Evolutionary conservation across 106 monocot species (phyloP).

Genomic region (Iris macrosiphon): DNA sequence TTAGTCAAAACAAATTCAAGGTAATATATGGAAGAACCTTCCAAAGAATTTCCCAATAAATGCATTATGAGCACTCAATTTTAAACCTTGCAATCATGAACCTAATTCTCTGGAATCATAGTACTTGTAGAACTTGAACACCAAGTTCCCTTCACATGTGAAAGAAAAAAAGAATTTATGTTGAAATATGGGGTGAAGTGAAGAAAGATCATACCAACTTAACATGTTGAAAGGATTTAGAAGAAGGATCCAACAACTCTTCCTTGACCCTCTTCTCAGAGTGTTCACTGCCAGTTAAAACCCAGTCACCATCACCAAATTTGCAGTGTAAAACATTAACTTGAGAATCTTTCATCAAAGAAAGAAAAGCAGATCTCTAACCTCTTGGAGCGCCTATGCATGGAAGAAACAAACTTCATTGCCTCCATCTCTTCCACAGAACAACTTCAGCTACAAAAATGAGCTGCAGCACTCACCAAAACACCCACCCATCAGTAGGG

Average conservation of each 20-base stretch:
- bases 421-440: slow-evolving; percentile 13
- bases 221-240: slow-evolving; percentile 19
- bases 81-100: background rate
- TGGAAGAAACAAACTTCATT: slow-evolving; percentile 11
- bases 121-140: too few species aligned
- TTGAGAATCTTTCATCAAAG: background rate
- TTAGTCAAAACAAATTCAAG: too few species aligned
- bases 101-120: too few species aligned
- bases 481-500: background rate
- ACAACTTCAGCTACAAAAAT: background rate
- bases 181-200: background rate
- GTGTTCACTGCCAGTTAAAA: slow-evolving; percentile 42
- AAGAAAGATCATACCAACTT: slow-evolving; percentile 32
- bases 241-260: slow-evolving; percentile 23
- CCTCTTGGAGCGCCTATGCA: slow-evolving; percentile 64
- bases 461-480: background rate
- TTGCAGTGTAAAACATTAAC: background rate
- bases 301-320: background rate
- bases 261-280: slow-evolving; percentile 22
- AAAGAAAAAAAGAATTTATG: too few species aligned
- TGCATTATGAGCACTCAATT: background rate
- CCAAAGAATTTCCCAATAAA: background rate
- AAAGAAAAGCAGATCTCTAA: slow-evolving; percentile 8
- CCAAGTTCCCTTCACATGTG: too few species aligned
- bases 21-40: too few species aligned